A percentile compares a stretch with the other conserved stretches of the same genome.
Evolutionary conservation across 2,329 filamentous ascomycete genomes (phyloP).

Genomic region (Fusarium buharicum): DNA sequence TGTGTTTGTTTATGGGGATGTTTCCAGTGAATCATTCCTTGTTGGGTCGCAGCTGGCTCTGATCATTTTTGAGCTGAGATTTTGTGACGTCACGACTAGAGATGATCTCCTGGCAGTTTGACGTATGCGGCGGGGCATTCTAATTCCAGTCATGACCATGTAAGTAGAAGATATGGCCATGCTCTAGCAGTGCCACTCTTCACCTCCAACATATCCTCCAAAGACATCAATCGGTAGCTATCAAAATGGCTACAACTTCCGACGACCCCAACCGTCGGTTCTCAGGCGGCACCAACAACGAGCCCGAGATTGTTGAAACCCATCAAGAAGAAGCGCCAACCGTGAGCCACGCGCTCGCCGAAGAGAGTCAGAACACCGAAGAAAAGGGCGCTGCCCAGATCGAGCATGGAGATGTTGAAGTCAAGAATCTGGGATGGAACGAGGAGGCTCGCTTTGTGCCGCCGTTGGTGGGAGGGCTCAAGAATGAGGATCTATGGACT

Average conservation of each 20-base stretch:
- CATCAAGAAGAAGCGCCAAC: slow-evolving; percentile 49
- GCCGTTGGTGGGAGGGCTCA: slow-evolving; percentile 73
- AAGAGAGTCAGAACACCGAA: slow-evolving; percentile 46
- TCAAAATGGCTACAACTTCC: slow-evolving; percentile 19
- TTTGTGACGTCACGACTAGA: slow-evolving; percentile 26
- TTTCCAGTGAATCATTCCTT: slow-evolving; percentile 1
- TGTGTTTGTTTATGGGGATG: slow-evolving; percentile 1
- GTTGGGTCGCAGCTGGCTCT: slow-evolving; percentile 3
- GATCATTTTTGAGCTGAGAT: slow-evolving; percentile 19
- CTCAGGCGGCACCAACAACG: slow-evolving; percentile 33
- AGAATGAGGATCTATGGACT: slow-evolving; percentile 79
- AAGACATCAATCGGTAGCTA: not conserved
- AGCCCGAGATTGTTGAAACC: slow-evolving; percentile 46
- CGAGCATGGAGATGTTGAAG: slow-evolving; percentile 63
- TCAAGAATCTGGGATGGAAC: slow-evolving; percentile 77
- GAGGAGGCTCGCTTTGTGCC: slow-evolving; percentile 66
- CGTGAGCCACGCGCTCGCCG: slow-evolving; percentile 52
- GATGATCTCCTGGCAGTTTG: slow-evolving; percentile 23
- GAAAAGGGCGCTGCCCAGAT: slow-evolving; percentile 59
- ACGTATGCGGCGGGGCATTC: slow-evolving; percentile 37
- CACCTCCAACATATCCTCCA: not conserved
- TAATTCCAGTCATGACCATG: slow-evolving; percentile 21
- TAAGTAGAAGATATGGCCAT: not conserved
- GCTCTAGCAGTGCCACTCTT: not conserved
- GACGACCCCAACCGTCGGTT: slow-evolving; percentile 31